Conservation (phyloP, 257 asterid genomes). For the Cinchona pubescens region DNA sequence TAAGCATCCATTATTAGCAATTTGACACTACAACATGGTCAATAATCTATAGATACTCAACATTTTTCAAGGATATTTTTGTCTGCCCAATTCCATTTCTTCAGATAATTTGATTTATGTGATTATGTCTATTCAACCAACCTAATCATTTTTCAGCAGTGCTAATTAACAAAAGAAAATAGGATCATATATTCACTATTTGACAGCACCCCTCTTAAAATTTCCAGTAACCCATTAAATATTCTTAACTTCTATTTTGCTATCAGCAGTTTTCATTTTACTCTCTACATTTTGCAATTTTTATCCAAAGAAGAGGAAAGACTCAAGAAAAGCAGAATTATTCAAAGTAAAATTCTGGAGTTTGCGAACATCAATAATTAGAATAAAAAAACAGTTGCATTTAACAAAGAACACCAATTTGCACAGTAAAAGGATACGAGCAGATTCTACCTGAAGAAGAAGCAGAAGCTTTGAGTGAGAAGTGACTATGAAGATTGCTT, state of each 20-base stretch:
- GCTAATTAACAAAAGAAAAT: neutral
- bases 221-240: neutral
- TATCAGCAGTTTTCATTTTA: neutral
- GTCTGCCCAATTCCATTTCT: neutral
- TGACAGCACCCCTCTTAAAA: neutral
- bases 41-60: neutral
- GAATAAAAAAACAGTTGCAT: neutral
- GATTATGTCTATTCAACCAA: neutral
- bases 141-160: neutral
- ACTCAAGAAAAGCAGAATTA: neutral
- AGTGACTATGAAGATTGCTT: conserved; percentile 18
- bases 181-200: neutral
- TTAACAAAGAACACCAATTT: neutral
- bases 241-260: neutral
- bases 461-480: conserved; percentile 41
- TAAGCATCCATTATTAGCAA: neutral
- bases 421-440: neutral
- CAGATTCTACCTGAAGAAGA: conserved; percentile 51
- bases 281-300: neutral
- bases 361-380: neutral
- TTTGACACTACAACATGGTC: neutral
- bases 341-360: neutral
- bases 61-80: neutral
- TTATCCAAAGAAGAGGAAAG: neutral
- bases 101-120: neutral